phyloP scores from a whole-genome alignment of 2,329 filamentous ascomycete genomes.

The Epichloe sp. region DNA sequence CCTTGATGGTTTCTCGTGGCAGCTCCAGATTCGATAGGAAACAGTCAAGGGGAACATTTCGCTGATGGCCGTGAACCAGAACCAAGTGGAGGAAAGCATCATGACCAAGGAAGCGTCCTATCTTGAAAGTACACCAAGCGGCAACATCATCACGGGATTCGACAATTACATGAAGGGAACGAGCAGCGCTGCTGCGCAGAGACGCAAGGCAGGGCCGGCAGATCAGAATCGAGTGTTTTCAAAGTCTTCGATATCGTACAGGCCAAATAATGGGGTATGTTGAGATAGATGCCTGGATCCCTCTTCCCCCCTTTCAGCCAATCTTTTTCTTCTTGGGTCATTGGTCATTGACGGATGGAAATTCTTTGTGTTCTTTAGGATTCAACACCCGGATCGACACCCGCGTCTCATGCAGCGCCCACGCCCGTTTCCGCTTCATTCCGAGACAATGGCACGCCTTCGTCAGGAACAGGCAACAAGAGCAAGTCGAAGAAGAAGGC shows the following conservation, averaged over 20 bases:
- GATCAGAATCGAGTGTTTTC: constrained; percentile 67
- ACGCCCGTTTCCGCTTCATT: constrained; percentile 44
- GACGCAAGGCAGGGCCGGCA: constrained; percentile 49
- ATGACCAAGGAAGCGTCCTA: constrained; percentile 74
- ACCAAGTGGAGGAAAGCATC: constrained; percentile 61
- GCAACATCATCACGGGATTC: constrained; percentile 96
- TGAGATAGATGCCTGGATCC: not conserved
- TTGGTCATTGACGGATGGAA: not conserved
- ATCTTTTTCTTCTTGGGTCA: not conserved
- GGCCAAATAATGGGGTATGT: constrained; percentile 27
- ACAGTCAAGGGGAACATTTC: not conserved
- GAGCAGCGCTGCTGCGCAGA: constrained; percentile 46
- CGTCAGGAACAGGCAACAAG: constrained; percentile 34
- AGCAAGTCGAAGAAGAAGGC: constrained; percentile 40
- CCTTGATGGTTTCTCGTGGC: not conserved
- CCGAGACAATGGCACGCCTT: constrained; percentile 38
- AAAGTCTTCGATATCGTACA: constrained; percentile 49
- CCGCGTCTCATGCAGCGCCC: constrained; percentile 35
- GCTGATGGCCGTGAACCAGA: constrained; percentile 23
- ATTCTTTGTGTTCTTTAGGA: constrained; percentile 17
- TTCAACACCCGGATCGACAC: constrained; percentile 30
- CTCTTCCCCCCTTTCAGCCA: not conserved
- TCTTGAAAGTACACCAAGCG: constrained; percentile 75
- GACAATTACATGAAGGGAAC: constrained; percentile 95
- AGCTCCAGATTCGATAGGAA: not conserved